A percentile compares a stretch with the other conserved stretches of the same genome.
Conservation (phyloP, 495 filamentous ascomycete species). For the Penicillium macrosclerotiorum region DNA sequence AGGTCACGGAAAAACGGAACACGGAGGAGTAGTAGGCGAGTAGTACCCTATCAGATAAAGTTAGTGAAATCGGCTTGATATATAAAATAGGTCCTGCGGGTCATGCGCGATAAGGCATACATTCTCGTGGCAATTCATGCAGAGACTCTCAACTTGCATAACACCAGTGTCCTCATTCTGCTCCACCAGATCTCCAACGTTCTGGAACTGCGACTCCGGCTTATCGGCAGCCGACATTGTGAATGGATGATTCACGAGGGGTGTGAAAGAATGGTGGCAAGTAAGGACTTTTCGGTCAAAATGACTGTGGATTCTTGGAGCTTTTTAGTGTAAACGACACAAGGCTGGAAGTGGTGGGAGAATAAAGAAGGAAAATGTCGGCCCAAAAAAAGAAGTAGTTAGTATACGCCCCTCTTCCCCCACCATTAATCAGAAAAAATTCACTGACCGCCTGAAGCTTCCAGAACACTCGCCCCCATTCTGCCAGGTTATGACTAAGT, state of each 20-base stretch:
- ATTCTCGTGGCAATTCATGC: conserved; percentile 87
- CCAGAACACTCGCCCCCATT: no score
- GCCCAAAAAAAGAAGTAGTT: no score
- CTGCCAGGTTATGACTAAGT: no score
- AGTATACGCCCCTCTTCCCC: neutral
- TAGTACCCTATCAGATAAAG: conserved; percentile 64
- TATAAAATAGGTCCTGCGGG: no score
- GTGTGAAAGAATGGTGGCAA: no score
- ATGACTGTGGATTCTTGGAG: no score
- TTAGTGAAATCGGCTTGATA: neutral
- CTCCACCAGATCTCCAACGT: conserved; percentile 43
- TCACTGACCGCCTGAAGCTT: no score
- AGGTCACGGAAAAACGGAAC: conserved; percentile 97
- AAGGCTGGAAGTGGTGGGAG: no score
- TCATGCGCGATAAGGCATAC: conserved; percentile 50
- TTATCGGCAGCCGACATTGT: conserved; percentile 36
- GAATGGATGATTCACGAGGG: no score
- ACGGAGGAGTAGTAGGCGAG: conserved; percentile 78
- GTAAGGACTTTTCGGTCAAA: no score
- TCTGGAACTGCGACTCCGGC: conserved; percentile 41
- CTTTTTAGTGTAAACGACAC: no score
- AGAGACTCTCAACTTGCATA: conserved; percentile 61
- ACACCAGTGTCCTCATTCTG: conserved; percentile 45
- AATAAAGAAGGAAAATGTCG: no score
- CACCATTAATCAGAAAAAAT: neutral